Conservation (phyloP, 768 basidiomycete species). For the Lenzites betulinus region DNA sequence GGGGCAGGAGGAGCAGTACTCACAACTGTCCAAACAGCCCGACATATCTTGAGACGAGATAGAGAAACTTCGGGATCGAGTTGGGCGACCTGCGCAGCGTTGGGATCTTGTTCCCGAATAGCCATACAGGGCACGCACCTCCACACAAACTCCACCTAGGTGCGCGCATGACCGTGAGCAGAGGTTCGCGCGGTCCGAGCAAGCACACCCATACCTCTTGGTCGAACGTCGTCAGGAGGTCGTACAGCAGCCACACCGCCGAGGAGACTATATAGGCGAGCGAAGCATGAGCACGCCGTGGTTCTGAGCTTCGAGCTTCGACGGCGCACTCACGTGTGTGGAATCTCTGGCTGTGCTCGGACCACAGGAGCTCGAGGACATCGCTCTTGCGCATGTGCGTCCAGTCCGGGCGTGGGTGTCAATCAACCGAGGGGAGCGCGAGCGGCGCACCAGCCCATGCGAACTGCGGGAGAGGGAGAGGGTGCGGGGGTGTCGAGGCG, state of each 20-base stretch:
- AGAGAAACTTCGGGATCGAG: conserved; percentile 19
- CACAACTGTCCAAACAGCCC: conserved; percentile 16
- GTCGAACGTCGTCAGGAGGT: conserved; percentile 15
- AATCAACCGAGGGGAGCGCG: background rate
- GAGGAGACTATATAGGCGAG: conserved; percentile 1
- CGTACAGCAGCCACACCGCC: conserved; percentile 10
- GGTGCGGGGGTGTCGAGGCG: background rate
- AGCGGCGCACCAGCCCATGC: background rate
- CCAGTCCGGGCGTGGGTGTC: background rate
- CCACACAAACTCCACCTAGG: conserved; percentile 14
- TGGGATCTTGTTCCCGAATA: background rate
- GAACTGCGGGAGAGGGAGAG: background rate
- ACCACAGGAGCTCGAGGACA: conserved; percentile 1
- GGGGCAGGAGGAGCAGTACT: too few relatives aligned
- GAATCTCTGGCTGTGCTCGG: conserved; percentile 2
- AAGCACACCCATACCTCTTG: conserved; percentile 5
- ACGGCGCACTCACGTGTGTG: background rate
- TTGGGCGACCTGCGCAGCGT: conserved; percentile 14
- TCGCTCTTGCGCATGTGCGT: conserved; percentile 9
- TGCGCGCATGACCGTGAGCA: too few relatives aligned
- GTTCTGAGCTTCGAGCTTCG: background rate
- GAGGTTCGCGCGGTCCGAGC: background rate
- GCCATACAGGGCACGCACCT: background rate
- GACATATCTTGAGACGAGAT: conserved; percentile 22
- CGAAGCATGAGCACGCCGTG: background rate